phyloP scores from a whole-genome alignment of 441 rosid species.

The Sinapis alba region DNA sequence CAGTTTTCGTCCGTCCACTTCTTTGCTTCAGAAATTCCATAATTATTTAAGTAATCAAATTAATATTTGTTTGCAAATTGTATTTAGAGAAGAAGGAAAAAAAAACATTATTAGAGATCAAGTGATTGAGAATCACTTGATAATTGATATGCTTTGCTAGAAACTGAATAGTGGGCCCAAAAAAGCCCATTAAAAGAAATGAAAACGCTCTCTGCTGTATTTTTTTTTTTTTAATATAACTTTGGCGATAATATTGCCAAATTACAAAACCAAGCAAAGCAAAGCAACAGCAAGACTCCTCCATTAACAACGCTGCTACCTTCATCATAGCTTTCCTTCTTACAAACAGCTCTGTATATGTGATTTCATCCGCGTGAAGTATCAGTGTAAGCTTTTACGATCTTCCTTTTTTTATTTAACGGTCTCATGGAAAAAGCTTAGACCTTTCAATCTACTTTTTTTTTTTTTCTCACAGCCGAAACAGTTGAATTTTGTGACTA shows the following conservation, averaged over 20 bases:
- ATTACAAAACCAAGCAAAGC: conserved; percentile 20
- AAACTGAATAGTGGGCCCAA: conserved; percentile 38
- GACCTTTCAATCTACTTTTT: conserved; percentile 24
- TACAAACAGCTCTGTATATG: conserved; percentile 24
- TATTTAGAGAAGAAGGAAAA: neutral
- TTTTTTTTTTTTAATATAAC: neutral
- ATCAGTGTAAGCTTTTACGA: conserved; percentile 17
- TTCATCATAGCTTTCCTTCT: conserved; percentile 28
- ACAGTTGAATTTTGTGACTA: conserved; percentile 36
- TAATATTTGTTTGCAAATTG: neutral
- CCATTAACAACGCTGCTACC: conserved; percentile 33
- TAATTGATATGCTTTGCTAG: conserved; percentile 6
- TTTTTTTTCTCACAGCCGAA: conserved; percentile 28
- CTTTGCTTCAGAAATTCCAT: neutral
- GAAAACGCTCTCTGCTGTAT: conserved; percentile 23
- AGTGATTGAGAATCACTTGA: neutral
- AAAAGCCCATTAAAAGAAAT: conserved; percentile 33
- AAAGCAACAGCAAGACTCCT: conserved; percentile 17
- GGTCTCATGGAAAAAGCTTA: conserved; percentile 14
- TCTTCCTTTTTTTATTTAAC: neutral
- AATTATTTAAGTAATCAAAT: neutral
- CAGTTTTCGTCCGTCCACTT: neutral
- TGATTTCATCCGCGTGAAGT: conserved; percentile 25
- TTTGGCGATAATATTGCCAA: conserved; percentile 14
- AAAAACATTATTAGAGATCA: neutral